phyloP scores from a whole-genome alignment of 2,329 filamentous ascomycete genomes.

The Westerdykella aurantiaca region DNA sequence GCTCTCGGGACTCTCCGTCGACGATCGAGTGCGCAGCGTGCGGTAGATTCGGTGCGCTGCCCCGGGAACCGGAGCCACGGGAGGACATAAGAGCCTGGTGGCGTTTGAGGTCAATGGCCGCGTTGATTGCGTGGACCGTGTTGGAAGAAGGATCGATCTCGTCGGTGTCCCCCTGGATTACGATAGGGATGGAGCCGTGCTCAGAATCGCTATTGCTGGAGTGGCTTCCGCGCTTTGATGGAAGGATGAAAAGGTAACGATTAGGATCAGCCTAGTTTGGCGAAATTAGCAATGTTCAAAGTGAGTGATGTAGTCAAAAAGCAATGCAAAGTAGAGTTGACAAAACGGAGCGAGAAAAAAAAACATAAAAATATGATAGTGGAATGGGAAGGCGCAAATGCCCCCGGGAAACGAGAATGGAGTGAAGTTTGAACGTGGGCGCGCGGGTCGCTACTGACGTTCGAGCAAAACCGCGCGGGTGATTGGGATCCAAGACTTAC shows the following conservation, averaged over 20 bases:
- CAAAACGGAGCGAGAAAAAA: conserved; percentile 3
- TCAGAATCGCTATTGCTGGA: conserved; percentile 9
- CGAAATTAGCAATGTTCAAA: background rate
- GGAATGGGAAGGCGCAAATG: background rate
- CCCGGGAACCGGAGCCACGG: background rate
- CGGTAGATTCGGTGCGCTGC: background rate
- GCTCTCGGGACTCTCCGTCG: background rate
- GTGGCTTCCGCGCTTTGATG: conserved; percentile 5
- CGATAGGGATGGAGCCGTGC: conserved; percentile 18
- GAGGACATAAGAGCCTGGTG: background rate
- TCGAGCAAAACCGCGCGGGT: too few species aligned
- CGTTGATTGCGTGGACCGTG: conserved; percentile 6
- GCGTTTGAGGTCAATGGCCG: background rate
- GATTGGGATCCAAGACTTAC: conserved; percentile 18
- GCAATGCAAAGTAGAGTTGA: conserved; percentile 6
- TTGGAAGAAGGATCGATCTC: conserved; percentile 17
- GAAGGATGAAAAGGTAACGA: conserved; percentile 19
- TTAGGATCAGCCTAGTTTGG: conserved; percentile 17
- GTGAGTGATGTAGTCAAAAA: background rate
- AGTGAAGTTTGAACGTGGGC: background rate
- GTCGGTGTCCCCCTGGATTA: conserved; percentile 19
- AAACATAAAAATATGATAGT: background rate
- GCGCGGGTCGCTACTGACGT: too few species aligned
- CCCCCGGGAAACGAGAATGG: conserved; percentile 8
- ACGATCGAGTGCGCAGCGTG: background rate